Conservation (phyloP, 139 green algal genomes). For the Coelastrella sp. region DNA sequence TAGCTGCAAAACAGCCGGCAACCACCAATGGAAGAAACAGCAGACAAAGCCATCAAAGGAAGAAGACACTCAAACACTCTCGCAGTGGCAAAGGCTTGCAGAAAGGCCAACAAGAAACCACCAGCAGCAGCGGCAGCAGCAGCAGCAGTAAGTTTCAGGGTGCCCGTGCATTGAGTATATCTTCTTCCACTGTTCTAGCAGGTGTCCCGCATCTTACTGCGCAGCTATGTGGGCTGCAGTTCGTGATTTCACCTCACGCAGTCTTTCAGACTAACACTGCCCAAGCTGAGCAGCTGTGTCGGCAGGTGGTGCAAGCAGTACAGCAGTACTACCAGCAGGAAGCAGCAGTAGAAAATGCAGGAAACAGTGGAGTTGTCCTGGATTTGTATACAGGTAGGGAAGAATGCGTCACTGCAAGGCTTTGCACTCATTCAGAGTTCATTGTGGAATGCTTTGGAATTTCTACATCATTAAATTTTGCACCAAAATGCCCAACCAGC, state of each 20-base stretch:
- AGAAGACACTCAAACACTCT: no score
- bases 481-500: no score
- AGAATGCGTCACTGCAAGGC: not conserved
- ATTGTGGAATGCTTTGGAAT: no score
- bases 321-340: slow-evolving; percentile 6
- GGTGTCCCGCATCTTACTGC: slow-evolving; percentile 51
- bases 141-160: slow-evolving; percentile 12
- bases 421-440: not conserved
- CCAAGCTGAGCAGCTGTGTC: slow-evolving; percentile 65
- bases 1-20: not conserved
- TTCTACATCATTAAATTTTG: no score
- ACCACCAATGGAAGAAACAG: no score
- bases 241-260: slow-evolving; percentile 71
- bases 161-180: not conserved
- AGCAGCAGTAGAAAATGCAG: not conserved
- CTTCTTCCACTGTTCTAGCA: slow-evolving; percentile 19
- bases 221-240: slow-evolving; percentile 70
- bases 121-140: slow-evolving; percentile 16
- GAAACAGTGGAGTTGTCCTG: not conserved
- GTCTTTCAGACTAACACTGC: slow-evolving; percentile 91
- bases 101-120: not conserved
- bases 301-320: not conserved
- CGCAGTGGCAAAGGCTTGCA: not conserved
- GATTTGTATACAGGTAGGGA: slow-evolving; percentile 3
- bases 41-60: no score